Evolutionary conservation across 108 stramenopile species (phyloP).

Genomic region (Conticribra guillardii): DNA sequence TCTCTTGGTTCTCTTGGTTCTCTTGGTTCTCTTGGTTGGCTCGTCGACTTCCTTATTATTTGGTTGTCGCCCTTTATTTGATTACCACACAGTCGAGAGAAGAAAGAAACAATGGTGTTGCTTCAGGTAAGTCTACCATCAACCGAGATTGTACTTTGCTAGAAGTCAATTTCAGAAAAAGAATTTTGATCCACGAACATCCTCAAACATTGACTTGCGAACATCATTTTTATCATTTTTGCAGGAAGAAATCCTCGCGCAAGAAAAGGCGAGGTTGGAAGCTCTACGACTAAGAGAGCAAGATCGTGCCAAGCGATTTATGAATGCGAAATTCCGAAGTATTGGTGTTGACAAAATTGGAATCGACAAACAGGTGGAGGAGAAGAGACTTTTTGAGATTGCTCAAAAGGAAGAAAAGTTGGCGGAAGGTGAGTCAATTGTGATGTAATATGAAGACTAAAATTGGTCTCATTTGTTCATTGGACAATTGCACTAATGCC

Average conservation of each 20-base stretch:
- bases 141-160: not conserved
- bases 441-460: not conserved
- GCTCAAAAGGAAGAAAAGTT: slow-evolving; percentile 33
- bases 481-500: too few relatives aligned
- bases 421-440: slow-evolving; percentile 18
- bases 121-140: slow-evolving; percentile 20
- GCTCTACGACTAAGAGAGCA: slow-evolving; percentile 28
- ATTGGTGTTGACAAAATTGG: slow-evolving; percentile 45
- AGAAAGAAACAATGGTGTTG: slow-evolving; percentile 4
- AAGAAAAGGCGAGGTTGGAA: slow-evolving; percentile 25
- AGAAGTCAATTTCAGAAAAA: not conserved
- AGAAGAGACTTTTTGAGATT: slow-evolving; percentile 30
- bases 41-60: too few relatives aligned
- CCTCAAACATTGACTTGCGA: not conserved
- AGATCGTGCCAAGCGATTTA: slow-evolving; percentile 45
- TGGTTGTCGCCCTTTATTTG: not conserved
- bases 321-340: slow-evolving; percentile 46
- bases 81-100: not conserved
- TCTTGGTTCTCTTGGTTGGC: too few relatives aligned
- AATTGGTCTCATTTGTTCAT: not conserved
- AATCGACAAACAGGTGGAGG: slow-evolving; percentile 45
- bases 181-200: not conserved
- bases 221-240: too few relatives aligned
- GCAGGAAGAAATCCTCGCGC: slow-evolving; percentile 10
- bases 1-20: too few relatives aligned